These are phyloP conservation scores for Ascocoryne sarcoides DNA, from an alignment of 2,329 filamentous ascomycete species.

Conservation along the genomic window DNA sequence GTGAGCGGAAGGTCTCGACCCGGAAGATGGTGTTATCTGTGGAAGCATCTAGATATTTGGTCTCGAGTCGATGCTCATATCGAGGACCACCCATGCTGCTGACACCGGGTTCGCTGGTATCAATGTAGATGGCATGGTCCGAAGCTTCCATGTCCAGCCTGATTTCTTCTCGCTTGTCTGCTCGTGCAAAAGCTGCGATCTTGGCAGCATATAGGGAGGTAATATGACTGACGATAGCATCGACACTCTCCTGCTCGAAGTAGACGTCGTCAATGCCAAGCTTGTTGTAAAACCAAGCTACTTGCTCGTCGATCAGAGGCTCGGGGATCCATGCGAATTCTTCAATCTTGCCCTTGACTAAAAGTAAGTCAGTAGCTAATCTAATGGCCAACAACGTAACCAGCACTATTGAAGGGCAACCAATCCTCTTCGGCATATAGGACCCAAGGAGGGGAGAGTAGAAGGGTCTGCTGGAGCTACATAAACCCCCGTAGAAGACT, in stretches of 20 bases:
- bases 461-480: too few species aligned
- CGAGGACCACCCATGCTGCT: constrained; percentile 70
- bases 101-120: constrained; percentile 85
- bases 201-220: constrained; percentile 96
- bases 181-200: constrained; percentile 83
- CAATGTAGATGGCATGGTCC: constrained; percentile 97
- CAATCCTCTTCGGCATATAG: too few species aligned
- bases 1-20: constrained; percentile 94
- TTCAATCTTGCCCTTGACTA: constrained; percentile 65
- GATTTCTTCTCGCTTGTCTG: constrained; percentile 92
- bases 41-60: constrained; percentile 79
- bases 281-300: constrained; percentile 95
- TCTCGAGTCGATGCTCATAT: constrained; percentile 88
- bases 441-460: too few species aligned
- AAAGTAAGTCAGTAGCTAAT: constrained; percentile 8
- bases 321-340: constrained; percentile 58
- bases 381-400: background rate
- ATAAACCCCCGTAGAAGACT: too few species aligned
- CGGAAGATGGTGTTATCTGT: constrained; percentile 67
- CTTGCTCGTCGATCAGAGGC: constrained; percentile 74
- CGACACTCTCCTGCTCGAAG: constrained; percentile 81
- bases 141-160: constrained; percentile 88
- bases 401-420: background rate
- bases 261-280: constrained; percentile 98
- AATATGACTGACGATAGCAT: constrained; percentile 87